These are phyloP conservation scores for Epichloe gansuensis DNA, from an alignment of 2,329 filamentous ascomycete species.

Conservation along the genomic window DNA sequence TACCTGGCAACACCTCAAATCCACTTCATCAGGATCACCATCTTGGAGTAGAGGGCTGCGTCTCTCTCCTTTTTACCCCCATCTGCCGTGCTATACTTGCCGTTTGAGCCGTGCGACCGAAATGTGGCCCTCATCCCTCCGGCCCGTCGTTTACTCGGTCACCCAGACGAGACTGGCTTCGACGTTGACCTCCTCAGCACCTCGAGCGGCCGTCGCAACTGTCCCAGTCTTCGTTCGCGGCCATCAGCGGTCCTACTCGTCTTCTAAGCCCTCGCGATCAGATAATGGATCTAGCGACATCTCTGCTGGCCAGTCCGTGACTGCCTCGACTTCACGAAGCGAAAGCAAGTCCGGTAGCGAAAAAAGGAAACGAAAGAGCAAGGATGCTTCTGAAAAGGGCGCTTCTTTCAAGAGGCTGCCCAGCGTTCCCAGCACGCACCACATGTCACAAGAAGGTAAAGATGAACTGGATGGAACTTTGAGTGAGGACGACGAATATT, in stretches of 20 bases:
- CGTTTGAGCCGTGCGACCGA: slow-evolving; percentile 16
- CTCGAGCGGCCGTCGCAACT: slow-evolving; percentile 25
- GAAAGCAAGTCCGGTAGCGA: slow-evolving; percentile 33
- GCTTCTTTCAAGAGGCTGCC: slow-evolving; percentile 47
- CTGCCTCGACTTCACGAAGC: slow-evolving; percentile 30
- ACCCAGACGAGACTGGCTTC: slow-evolving; percentile 32
- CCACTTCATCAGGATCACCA: slow-evolving; percentile 21
- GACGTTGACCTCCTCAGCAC: slow-evolving; percentile 26
- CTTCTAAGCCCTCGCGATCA: slow-evolving; percentile 50
- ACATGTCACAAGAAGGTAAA: slow-evolving; percentile 55
- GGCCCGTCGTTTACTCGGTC: slow-evolving; percentile 37
- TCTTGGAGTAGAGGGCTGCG: slow-evolving; percentile 13
- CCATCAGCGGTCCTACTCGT: slow-evolving; percentile 45
- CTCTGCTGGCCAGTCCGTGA: slow-evolving; percentile 36
- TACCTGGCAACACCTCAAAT: slow-evolving; percentile 14
- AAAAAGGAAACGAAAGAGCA: slow-evolving; percentile 47
- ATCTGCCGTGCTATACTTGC: slow-evolving; percentile 1
- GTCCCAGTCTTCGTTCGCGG: slow-evolving; percentile 23
- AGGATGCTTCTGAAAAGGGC: slow-evolving; percentile 32
- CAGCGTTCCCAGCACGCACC: slow-evolving; percentile 61
- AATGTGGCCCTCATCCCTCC: slow-evolving; percentile 44
- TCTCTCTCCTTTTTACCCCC: slow-evolving; percentile 7
- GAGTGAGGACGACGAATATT: not conserved
- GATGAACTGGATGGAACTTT: not conserved
- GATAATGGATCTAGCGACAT: slow-evolving; percentile 41